A percentile compares a stretch with the other conserved stretches of the same genome.
Evolutionary conservation across 768 basidiomycete genomes (phyloP).

Genomic region (Russula griseocarnosa): DNA sequence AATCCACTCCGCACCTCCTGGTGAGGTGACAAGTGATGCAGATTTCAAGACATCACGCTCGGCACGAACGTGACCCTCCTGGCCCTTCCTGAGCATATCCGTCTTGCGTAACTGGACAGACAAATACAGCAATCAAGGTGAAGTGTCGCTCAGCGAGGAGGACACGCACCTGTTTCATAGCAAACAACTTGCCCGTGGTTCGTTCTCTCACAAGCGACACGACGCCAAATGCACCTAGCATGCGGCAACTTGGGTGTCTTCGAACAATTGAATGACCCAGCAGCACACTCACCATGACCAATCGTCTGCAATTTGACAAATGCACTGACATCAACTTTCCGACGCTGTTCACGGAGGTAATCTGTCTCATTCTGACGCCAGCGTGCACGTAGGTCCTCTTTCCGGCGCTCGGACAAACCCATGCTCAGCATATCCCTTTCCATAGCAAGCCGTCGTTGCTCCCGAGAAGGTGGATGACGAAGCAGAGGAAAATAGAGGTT

Average conservation of each 20-base stretch:
- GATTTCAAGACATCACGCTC: constrained; percentile 92
- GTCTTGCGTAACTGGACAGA: constrained; percentile 67
- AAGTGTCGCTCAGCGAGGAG: constrained; percentile 26
- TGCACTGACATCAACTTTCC: constrained; percentile 76
- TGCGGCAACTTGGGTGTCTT: constrained; percentile 28
- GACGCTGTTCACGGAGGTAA: constrained; percentile 78
- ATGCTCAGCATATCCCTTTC: constrained; percentile 81
- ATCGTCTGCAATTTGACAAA: constrained; percentile 92
- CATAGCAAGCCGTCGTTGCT: constrained; percentile 80
- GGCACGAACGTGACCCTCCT: constrained; percentile 95
- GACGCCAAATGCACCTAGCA: constrained; percentile 87
- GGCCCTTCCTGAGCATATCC: constrained; percentile 93
- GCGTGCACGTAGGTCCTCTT: constrained; percentile 62
- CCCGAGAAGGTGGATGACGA: constrained; percentile 79
- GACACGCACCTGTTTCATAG: constrained; percentile 85
- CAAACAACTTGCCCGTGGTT: constrained; percentile 73
- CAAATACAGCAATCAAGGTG: constrained; percentile 21
- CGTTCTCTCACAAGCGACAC: constrained; percentile 88
- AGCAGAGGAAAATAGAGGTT: constrained; percentile 83
- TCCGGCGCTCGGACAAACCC: constrained; percentile 65
- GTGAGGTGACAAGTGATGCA: constrained; percentile 73
- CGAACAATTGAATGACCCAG: constrained; percentile 29
- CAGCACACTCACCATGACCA: constrained; percentile 65
- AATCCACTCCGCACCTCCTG: constrained; percentile 85
- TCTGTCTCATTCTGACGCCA: constrained; percentile 89